Conservation (phyloP, 2,329 filamentous ascomycete genomes). For the Claviceps arundinis region DNA sequence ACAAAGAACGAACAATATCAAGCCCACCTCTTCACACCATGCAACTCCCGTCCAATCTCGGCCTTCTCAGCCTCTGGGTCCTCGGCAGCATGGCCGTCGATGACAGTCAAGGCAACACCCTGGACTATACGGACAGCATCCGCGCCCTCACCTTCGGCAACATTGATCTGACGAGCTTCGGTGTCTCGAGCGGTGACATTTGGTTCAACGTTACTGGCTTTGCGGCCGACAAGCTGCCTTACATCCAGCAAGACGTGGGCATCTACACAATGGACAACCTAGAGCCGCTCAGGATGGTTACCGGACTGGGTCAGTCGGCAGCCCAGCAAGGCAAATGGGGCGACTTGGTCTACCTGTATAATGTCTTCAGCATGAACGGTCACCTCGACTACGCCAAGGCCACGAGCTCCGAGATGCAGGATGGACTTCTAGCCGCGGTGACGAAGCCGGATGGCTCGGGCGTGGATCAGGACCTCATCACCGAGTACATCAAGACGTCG, state of each 20-base stretch:
- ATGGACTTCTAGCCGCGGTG: slow-evolving; percentile 1
- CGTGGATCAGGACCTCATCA: slow-evolving; percentile 1
- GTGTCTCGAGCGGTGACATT: not conserved
- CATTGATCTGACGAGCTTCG: not conserved
- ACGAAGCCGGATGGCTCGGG: not conserved
- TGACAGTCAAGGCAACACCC: not conserved
- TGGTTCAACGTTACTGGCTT: slow-evolving; percentile 1
- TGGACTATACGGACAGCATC: not conserved
- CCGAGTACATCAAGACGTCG: slow-evolving; percentile 3
- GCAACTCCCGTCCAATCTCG: not conserved
- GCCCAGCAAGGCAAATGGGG: slow-evolving; percentile 4
- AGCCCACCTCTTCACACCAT: not conserved
- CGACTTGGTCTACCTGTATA: slow-evolving; percentile 4
- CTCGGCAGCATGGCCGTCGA: not conserved
- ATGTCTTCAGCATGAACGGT: slow-evolving; percentile 5
- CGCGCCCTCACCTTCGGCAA: slow-evolving; percentile 2
- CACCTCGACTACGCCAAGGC: slow-evolving; percentile 2
- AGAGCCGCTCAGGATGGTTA: not conserved
- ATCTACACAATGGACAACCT: slow-evolving; percentile 3
- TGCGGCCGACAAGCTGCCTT: slow-evolving; percentile 1
- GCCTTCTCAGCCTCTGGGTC: not conserved
- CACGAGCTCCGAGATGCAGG: slow-evolving; percentile 1
- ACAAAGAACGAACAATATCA: too few relatives aligned
- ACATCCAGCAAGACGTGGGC: slow-evolving; percentile 1
- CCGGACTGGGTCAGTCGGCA: not conserved